Conservation (phyloP, 73 alveolate genomes). For the Effrenium voratum region DNA sequence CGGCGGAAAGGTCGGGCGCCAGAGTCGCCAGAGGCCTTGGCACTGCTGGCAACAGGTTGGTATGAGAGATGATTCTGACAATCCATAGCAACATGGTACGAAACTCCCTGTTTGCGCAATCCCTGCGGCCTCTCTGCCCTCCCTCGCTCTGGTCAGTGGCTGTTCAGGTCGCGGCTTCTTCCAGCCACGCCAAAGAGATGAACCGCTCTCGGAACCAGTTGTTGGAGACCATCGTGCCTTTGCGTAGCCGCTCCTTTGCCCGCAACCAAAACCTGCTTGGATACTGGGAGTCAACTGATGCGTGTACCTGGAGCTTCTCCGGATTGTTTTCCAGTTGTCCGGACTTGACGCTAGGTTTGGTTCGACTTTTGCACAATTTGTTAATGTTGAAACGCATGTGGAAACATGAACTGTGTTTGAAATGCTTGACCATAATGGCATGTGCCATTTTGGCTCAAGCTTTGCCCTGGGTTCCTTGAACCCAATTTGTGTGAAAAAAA, state of each 20-base stretch:
- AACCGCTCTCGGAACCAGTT: slow-evolving; percentile 74
- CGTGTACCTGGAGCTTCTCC: too few relatives aligned
- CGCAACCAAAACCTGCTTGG: too few relatives aligned
- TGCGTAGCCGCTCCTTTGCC: slow-evolving; percentile 25
- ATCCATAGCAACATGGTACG: not conserved
- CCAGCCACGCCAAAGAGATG: slow-evolving; percentile 47
- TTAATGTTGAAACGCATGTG: too few relatives aligned
- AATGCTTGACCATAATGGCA: too few relatives aligned
- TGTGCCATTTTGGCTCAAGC: too few relatives aligned
- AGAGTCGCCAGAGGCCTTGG: not conserved
- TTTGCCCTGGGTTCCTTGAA: too few relatives aligned
- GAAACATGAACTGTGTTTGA: too few relatives aligned
- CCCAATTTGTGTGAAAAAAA: too few relatives aligned
- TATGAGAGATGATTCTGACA: not conserved
- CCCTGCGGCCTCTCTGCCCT: not conserved
- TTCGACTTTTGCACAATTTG: too few relatives aligned
- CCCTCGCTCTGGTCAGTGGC: not conserved
- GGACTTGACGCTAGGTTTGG: too few relatives aligned
- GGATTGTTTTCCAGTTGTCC: too few relatives aligned
- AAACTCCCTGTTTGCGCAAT: not conserved
- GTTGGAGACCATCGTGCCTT: slow-evolving; percentile 80
- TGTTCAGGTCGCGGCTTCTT: not conserved
- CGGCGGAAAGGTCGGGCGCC: not conserved
- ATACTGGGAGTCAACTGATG: too few relatives aligned
- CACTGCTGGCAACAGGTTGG: not conserved